phyloP scores from a whole-genome alignment of 2,329 filamentous ascomycete genomes.

The Colletotrichum limetticola region DNA sequence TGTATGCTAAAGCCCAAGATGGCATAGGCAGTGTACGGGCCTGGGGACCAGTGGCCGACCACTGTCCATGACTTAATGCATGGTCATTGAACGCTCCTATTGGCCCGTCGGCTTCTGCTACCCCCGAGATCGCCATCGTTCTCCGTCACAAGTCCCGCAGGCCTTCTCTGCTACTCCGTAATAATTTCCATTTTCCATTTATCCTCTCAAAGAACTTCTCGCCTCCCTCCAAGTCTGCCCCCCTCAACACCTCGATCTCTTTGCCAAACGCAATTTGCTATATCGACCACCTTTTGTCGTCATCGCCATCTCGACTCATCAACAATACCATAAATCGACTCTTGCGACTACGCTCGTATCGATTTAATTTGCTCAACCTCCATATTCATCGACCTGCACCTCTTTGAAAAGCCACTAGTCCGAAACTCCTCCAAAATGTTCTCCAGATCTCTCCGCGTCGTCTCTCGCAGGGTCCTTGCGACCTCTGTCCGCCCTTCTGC shows the following conservation, averaged over 20 bases:
- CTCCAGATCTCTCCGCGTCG: constrained; percentile 56
- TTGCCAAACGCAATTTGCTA: constrained; percentile 3
- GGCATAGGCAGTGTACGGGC: no score
- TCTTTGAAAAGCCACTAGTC: constrained; percentile 15
- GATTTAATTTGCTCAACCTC: constrained; percentile 12
- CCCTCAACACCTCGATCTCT: constrained; percentile 2
- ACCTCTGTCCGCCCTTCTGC: constrained; percentile 51
- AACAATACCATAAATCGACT: constrained; percentile 6
- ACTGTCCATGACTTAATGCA: constrained; percentile 33
- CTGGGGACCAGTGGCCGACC: not conserved
- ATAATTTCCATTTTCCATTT: constrained; percentile 21
- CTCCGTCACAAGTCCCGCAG: constrained; percentile 37
- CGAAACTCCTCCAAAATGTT: constrained; percentile 49
- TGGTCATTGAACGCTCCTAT: constrained; percentile 32
- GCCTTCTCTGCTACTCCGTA: not conserved
- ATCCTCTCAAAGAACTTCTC: constrained; percentile 19
- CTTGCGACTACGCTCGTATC: constrained; percentile 19
- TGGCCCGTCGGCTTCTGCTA: constrained; percentile 20
- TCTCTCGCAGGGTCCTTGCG: constrained; percentile 55
- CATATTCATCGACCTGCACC: constrained; percentile 2
- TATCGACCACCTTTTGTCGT: constrained; percentile 27
- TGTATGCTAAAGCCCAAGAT: constrained; percentile 1
- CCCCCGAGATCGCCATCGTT: constrained; percentile 37
- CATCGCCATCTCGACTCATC: constrained; percentile 15
- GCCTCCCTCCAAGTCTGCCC: constrained; percentile 24